Conservation (phyloP, 2,329 filamentous ascomycete genomes). For the Fusarium sp. region DNA sequence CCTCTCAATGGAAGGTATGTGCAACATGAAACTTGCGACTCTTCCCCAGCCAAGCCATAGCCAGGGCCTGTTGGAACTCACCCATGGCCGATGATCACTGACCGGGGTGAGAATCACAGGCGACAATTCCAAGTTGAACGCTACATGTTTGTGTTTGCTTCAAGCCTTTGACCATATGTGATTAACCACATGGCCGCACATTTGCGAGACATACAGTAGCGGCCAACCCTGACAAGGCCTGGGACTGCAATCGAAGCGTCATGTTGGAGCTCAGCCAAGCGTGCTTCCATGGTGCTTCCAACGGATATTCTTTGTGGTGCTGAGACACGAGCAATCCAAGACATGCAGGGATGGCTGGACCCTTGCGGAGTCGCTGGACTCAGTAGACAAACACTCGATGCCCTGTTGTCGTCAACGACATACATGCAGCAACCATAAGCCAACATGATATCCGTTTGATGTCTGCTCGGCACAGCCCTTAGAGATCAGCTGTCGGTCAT, state of each 20-base stretch:
- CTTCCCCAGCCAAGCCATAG: constrained; percentile 3
- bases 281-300: constrained; percentile 29
- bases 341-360: neutral
- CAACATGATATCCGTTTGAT: neutral
- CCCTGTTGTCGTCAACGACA: neutral
- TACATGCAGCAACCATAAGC: neutral
- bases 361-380: neutral
- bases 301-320: constrained; percentile 22
- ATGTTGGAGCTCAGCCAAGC: constrained; percentile 16
- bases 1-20: too few species aligned
- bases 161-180: neutral
- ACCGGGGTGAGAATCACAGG: constrained; percentile 4
- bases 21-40: constrained; percentile 2
- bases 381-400: neutral
- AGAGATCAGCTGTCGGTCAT: constrained; percentile 2
- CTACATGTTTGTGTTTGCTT: constrained; percentile 11
- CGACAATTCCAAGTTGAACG: constrained; percentile 1
- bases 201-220: neutral
- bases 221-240: constrained; percentile 9
- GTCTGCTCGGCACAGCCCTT: neutral
- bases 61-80: constrained; percentile 5
- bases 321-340: neutral
- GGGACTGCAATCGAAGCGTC: constrained; percentile 11
- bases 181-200: neutral
- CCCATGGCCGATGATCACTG: constrained; percentile 14